A percentile compares a stretch with the other conserved stretches of the same genome.
phyloP scores from a whole-genome alignment of 371 early-diverging fungal genomes.

The Sporodiniella umbellata region DNA sequence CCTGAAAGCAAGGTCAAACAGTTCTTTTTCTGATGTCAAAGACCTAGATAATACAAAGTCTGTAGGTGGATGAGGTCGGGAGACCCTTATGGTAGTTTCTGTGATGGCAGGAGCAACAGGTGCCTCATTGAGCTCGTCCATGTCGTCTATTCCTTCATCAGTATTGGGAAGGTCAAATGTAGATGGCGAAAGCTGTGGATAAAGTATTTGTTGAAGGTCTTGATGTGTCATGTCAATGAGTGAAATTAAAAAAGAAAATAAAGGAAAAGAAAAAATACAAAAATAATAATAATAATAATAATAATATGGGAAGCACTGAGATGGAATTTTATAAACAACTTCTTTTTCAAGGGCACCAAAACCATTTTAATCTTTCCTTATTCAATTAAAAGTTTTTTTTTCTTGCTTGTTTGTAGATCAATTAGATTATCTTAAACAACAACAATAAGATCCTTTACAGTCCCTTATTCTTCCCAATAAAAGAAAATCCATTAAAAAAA shows the following conservation, averaged over 20 bases:
- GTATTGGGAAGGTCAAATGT: constrained; percentile 4
- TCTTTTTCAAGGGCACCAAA: not conserved
- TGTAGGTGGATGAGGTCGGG: constrained; percentile 35
- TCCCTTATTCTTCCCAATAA: too few species aligned
- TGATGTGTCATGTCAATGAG: constrained; percentile 14
- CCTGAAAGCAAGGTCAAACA: constrained; percentile 38
- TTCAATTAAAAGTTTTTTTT: too few species aligned
- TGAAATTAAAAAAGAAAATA: constrained; percentile 6
- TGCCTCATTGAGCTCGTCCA: constrained; percentile 12
- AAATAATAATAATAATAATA: not conserved
- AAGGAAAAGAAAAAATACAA: constrained; percentile 4
- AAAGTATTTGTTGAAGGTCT: constrained; percentile 11
- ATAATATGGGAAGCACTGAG: constrained; percentile 14
- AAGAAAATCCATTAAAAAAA: too few species aligned
- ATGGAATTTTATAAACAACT: not conserved
- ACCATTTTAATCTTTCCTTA: not conserved
- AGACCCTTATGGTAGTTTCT: constrained; percentile 31
- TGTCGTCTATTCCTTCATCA: constrained; percentile 11
- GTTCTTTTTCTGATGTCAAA: constrained; percentile 22
- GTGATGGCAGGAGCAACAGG: constrained; percentile 15
- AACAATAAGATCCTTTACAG: too few species aligned
- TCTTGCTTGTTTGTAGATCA: too few species aligned
- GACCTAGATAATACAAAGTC: constrained; percentile 33
- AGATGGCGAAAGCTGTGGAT: constrained; percentile 14
- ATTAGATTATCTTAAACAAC: too few species aligned